phyloP scores from a whole-genome alignment of 2,329 filamentous ascomycete genomes.

The Paraphoma sp. region DNA sequence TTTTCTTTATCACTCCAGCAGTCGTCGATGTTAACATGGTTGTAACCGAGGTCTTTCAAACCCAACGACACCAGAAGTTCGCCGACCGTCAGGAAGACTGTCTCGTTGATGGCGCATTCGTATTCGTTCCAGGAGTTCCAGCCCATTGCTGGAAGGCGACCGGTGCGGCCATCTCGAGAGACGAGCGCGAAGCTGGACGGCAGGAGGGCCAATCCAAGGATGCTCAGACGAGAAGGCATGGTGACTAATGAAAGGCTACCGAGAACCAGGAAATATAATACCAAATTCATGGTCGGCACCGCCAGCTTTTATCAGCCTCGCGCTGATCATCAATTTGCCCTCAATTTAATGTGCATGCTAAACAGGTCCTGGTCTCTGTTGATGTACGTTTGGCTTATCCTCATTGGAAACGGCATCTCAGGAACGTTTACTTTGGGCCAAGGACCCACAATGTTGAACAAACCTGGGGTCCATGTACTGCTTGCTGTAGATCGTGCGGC shows the following conservation, averaged over 20 bases:
- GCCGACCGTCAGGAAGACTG: conserved; percentile 23
- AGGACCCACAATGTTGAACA: too few relatives aligned
- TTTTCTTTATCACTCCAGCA: conserved; percentile 60
- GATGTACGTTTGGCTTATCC: too few relatives aligned
- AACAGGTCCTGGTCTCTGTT: too few relatives aligned
- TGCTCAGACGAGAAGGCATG: conserved; percentile 3
- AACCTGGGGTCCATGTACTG: too few relatives aligned
- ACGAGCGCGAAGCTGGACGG: conserved; percentile 5
- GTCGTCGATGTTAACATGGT: conserved; percentile 66
- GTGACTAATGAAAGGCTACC: background rate
- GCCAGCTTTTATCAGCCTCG: too few relatives aligned
- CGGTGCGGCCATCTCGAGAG: conserved; percentile 18
- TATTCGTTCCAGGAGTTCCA: conserved; percentile 34
- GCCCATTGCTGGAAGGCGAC: conserved; percentile 26
- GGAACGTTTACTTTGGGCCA: too few relatives aligned
- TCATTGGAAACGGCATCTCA: too few relatives aligned
- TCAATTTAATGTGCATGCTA: too few relatives aligned
- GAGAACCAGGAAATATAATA: too few relatives aligned
- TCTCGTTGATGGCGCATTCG: conserved; percentile 28
- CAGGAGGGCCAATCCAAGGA: conserved; percentile 1
- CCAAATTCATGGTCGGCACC: too few relatives aligned
- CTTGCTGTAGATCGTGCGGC: too few relatives aligned
- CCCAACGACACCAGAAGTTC: conserved; percentile 22
- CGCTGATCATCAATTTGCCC: too few relatives aligned
- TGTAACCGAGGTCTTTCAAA: conserved; percentile 26